Evolutionary conservation across 179 eudicot species (phyloP), one percentile per base, ranked within the genome.

Genomic region (Gypsophila paniculata): DNA sequence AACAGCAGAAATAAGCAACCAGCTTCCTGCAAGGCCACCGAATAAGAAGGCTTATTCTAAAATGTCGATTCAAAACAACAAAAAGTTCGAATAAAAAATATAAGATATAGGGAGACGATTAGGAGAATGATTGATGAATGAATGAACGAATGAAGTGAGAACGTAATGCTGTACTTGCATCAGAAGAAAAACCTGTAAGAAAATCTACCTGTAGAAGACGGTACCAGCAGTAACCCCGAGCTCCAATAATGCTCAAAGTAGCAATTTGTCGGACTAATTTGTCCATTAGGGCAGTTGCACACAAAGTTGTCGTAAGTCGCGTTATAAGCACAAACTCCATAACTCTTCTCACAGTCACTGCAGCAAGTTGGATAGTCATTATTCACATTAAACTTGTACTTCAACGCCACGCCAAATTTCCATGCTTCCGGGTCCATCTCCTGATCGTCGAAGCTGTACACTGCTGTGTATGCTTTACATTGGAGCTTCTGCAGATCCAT

Each of bases 331-430:
- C 98, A 91, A 29, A 78, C 96, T n/a, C 97, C 97, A 22, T 84
- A 84, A 58, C 86, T 93, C 75, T 78, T 89, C 86, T 93, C 96
- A 75, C 97, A 93, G 67, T 77, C 77, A 38, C 81, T 84, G 65
- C 98, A 91, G 29, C 76, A 17, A 36, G 64, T 44, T 0, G 98
- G 97, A 61, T 85, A 93, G 0, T 84, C 90, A 12, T 91, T 93
- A 14, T 83, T 65, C 61, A 80, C 90, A 68, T 83, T 93, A 46
- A 91, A 93, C 86, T 85, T 93, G 67, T 91, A 93, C 75, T 88
- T 82, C 0, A 93, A 29, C 12, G 87, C 93, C 58, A 91, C 83
- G 69, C 98, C 97, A 22, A 87, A 93, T 5, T 86, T 76, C 98
- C 98, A 93, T 5, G 71, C 86, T 62, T 65, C 84, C 0, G 98